phyloP scores from a whole-genome alignment of 2,329 filamentous ascomycete genomes.

The Aspergillus jensenii region DNA sequence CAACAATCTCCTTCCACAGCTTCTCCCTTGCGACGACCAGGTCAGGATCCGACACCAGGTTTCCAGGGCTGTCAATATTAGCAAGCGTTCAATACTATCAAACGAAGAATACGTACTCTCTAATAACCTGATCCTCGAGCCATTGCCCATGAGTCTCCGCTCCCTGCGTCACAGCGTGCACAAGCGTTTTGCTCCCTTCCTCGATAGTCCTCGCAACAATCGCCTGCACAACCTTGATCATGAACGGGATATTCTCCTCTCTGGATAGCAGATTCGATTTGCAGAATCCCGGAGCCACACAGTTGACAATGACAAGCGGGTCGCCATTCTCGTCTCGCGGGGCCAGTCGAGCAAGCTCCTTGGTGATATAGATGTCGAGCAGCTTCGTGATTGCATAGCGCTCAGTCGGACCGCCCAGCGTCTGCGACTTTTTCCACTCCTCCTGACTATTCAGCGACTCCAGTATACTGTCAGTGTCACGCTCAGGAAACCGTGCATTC shows the following conservation, averaged over 20 bases:
- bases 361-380: neutral
- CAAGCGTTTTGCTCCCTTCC: neutral
- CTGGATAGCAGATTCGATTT: neutral
- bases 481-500: neutral
- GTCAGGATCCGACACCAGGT: neutral
- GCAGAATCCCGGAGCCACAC: neutral
- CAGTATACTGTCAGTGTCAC: neutral
- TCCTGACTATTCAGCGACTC: neutral
- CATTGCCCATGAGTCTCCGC: neutral
- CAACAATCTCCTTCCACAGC: neutral
- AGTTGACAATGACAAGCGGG: neutral
- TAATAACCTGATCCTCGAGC: neutral
- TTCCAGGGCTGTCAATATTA: neutral
- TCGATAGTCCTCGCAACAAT: neutral
- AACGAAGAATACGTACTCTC: neutral
- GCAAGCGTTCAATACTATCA: neutral
- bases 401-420: neutral
- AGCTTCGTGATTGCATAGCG: neutral
- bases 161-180: neutral
- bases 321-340: neutral
- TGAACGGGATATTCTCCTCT: neutral
- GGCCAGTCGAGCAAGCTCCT: neutral
- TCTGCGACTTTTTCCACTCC: neutral
- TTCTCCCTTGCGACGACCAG: neutral
- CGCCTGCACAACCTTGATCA: neutral